Evolutionary conservation across 2,329 filamentous ascomycete genomes (phyloP), one percentile per base, ranked within the genome.

Genomic region (Pezicula carpinea): DNA sequence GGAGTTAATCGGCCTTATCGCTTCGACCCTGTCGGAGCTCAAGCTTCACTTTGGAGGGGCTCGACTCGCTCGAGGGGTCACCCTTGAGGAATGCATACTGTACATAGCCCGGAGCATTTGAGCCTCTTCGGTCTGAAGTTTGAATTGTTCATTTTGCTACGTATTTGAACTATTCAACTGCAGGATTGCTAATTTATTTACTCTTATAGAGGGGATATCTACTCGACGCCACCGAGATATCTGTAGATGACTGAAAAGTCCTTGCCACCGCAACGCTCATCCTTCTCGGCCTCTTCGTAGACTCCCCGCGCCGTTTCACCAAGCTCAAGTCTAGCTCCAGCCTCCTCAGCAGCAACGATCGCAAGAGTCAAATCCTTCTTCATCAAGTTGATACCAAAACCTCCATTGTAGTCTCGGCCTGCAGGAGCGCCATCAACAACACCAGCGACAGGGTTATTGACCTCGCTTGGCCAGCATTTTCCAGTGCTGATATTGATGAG

Each of bases 401-500:
- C 88, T 39, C 88, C 88, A 15, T 71, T 67, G 59, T 90, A 99
- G 45, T 86, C 90, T 47, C 85, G 75, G 46, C 76, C 79, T 0
- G 90, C 86, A 0, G 92, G 90, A 2, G 89, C 80, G 1, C 77
- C 80, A 51, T 85, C 82, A 18, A 92, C 76, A 0, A 96, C 90
- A 13, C 90, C 91, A 10, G 83, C 83, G 3, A 97, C 90, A 0
- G 93, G 93, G 64, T 97, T 97, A 69, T 99, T 99, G 52, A 95
- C 74, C 69, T 96, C 91, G 59, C 85, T 93, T 1, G 92, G 90
- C 93, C 93, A 99, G 75, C 91, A 97, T 55, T 77, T 81, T n/a
- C 93, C 93, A 0, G 92, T 96, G 58, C 89, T 93, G 3, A 87
- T 86, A 64, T 96, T 97, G 71, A 99, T 89, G 67, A 99, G 82